Evolutionary conservation across 73 alveolate species (phyloP).

Genomic region (Tetrahymena elliotti): DNA sequence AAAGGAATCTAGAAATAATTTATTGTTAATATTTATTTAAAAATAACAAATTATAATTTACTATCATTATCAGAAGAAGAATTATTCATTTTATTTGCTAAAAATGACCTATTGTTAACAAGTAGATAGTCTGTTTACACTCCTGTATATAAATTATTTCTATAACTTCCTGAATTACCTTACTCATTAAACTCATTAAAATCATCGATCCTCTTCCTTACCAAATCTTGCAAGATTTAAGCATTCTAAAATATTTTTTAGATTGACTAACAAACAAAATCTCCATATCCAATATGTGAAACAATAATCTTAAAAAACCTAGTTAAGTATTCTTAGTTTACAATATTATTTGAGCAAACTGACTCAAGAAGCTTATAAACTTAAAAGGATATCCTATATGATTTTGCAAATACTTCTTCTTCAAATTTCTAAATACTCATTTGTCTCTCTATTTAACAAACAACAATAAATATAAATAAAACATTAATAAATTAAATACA

Average conservation of each 20-base stretch:
- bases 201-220: not conserved
- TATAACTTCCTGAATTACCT: not conserved
- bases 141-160: not conserved
- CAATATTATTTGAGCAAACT: not conserved
- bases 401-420: not conserved
- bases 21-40: not conserved
- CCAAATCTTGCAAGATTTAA: not conserved
- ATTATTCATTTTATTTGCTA: not conserved
- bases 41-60: not conserved
- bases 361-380: not conserved
- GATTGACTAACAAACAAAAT: not conserved
- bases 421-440: not conserved
- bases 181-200: not conserved
- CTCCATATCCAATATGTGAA: not conserved
- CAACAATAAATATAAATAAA: not conserved
- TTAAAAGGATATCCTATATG: not conserved
- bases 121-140: not conserved
- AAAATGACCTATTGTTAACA: not conserved
- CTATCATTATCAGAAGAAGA: not conserved
- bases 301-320: not conserved
- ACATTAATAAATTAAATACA: not conserved
- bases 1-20: not conserved
- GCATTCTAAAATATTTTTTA: not conserved
- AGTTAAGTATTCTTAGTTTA: not conserved
- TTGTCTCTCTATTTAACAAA: not conserved